These are phyloP conservation scores for Ananas comosus DNA, from an alignment of 176 grass and related monocot species.

Conservation along the genomic window DNA sequence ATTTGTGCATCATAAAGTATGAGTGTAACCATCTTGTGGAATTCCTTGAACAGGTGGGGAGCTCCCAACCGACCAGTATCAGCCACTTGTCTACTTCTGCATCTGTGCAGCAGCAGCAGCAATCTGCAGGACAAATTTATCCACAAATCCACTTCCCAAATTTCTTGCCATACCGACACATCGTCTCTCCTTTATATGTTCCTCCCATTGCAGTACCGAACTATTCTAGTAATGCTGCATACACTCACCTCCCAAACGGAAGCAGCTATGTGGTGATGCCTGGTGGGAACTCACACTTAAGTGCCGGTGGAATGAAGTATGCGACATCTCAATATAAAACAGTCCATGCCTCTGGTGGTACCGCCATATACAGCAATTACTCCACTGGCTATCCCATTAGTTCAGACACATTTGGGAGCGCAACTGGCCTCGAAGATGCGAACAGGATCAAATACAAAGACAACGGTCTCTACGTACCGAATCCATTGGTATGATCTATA, in stretches of 20 bases:
- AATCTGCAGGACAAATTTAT: conserved; percentile 44
- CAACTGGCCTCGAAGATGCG: conserved; percentile 28
- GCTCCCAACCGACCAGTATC: conserved; percentile 27
- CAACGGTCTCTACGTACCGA: conserved; percentile 32
- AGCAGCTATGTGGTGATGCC: conserved; percentile 63
- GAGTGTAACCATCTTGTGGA: conserved; percentile 4
- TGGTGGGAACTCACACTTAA: conserved; percentile 41
- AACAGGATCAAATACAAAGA: conserved; percentile 50
- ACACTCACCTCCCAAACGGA: conserved; percentile 32
- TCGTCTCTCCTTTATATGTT: conserved; percentile 44
- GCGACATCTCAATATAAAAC: conserved; percentile 41
- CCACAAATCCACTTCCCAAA: conserved; percentile 63
- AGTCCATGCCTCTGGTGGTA: conserved; percentile 32
- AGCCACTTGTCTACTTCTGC: conserved; percentile 29
- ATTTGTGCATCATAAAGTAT: not conserved
- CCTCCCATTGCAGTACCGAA: conserved; percentile 44
- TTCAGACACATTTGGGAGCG: conserved; percentile 29
- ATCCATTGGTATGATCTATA: conserved; percentile 32
- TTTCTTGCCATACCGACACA: conserved; percentile 47
- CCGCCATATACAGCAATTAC: conserved; percentile 40
- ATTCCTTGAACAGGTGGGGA: conserved; percentile 25
- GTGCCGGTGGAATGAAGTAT: conserved; percentile 42
- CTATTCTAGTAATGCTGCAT: conserved; percentile 54
- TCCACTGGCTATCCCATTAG: conserved; percentile 34
- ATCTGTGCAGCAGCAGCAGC: conserved; percentile 26